Evolutionary conservation across 148 eudicot genomes (phyloP).

Genomic region (Rhododendron henanense): DNA sequence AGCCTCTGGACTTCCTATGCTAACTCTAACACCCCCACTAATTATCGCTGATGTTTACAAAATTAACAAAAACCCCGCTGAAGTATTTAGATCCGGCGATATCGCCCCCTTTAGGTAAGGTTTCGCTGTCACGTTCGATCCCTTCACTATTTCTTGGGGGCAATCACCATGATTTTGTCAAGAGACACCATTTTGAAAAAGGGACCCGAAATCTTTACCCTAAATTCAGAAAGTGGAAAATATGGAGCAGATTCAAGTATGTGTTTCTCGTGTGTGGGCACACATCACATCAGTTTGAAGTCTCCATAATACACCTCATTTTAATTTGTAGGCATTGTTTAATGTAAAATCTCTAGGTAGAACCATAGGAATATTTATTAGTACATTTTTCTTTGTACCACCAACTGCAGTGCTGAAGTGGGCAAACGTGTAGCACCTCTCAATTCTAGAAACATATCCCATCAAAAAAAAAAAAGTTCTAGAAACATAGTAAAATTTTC

Average conservation of each 20-base stretch:
- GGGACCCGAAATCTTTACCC: neutral
- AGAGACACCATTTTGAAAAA: no score
- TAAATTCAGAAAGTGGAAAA: neutral
- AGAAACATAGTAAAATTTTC: neutral
- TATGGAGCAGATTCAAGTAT: neutral
- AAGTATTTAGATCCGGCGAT: no score
- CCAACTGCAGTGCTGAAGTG: neutral
- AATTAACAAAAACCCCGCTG: no score
- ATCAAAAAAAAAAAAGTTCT: no score
- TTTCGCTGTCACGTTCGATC: neutral
- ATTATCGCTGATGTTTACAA: no score
- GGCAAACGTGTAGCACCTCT: neutral
- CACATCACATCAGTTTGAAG: neutral
- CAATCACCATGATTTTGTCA: neutral
- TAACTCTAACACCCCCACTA: no score
- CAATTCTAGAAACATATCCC: neutral
- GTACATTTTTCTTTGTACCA: neutral
- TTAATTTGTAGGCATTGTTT: neutral
- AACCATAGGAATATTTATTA: neutral
- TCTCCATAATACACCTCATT: neutral
- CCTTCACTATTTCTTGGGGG: neutral
- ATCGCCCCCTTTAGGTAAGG: neutral
- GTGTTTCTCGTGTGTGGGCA: neutral
- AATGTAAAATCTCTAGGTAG: neutral
- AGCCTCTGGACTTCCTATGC: no score